phyloP scores from a whole-genome alignment of 768 basidiomycete species.

The Leccinum subgranulosum region DNA sequence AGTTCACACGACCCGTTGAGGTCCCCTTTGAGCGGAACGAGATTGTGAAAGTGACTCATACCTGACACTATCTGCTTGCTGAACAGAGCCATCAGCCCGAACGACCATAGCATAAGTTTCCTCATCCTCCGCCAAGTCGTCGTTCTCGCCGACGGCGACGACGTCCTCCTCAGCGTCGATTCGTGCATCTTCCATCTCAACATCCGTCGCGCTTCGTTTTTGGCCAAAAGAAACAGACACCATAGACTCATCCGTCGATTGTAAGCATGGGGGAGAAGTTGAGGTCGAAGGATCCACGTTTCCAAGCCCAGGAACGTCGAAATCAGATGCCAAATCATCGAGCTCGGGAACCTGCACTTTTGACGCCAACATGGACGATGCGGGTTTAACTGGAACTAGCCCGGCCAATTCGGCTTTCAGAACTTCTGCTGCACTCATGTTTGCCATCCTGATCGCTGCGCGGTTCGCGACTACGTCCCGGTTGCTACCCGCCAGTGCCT shows the following conservation, averaged over 20 bases:
- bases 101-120: conserved; percentile 66
- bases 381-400: conserved; percentile 38
- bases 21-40: not conserved
- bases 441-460: conserved; percentile 89
- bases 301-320: conserved; percentile 34
- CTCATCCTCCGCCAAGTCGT: conserved; percentile 45
- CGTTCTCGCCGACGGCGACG: conserved; percentile 32
- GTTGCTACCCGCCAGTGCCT: conserved; percentile 83
- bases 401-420: conserved; percentile 86
- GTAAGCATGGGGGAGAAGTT: conserved; percentile 10
- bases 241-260: conserved; percentile 20
- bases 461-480: conserved; percentile 88
- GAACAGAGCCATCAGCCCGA: conserved; percentile 88
- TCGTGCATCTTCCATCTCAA: conserved; percentile 40
- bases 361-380: conserved; percentile 19
- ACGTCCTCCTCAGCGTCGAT: conserved; percentile 26
- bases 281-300: conserved; percentile 21
- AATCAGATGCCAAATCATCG: conserved; percentile 32
- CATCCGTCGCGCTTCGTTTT: conserved; percentile 47
- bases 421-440: conserved; percentile 93
- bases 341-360: conserved; percentile 35
- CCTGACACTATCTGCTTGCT: conserved; percentile 93
- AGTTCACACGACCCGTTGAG: conserved; percentile 2
- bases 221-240: conserved; percentile 22
- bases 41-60: conserved; percentile 32